Percentiles rank a stretch among this genome's conserved stretches.
phyloP scores from a whole-genome alignment of 2,329 filamentous ascomycete genomes.

The Hypoxylon sp. region DNA sequence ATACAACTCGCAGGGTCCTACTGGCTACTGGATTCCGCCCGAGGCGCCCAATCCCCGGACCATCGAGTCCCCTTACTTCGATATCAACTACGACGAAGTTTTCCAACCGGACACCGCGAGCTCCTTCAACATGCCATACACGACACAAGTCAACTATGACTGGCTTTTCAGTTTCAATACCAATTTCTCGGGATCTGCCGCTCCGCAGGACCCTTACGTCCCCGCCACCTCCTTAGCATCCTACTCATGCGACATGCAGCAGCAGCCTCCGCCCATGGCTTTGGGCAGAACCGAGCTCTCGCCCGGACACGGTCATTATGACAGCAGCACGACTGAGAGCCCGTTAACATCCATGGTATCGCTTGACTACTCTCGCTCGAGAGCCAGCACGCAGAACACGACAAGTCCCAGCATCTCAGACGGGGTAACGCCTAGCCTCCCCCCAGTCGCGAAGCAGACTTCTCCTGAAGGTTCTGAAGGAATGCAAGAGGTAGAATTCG shows the following conservation, averaged over 20 bases:
- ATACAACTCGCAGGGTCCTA: constrained; percentile 16
- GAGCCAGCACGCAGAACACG: constrained; percentile 10
- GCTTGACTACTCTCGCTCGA: constrained; percentile 11
- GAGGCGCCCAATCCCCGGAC: constrained; percentile 11
- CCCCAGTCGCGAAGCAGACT: constrained; percentile 27
- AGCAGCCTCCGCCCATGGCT: constrained; percentile 6
- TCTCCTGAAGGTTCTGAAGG: background rate
- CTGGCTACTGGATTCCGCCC: constrained; percentile 16
- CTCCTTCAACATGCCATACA: constrained; percentile 72
- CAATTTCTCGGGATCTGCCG: constrained; percentile 4
- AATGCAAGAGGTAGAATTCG: constrained; percentile 33
- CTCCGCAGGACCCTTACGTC: constrained; percentile 18
- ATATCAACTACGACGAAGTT: constrained; percentile 57
- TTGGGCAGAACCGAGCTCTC: constrained; percentile 6
- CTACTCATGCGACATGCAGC: constrained; percentile 15
- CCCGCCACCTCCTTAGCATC: constrained; percentile 7
- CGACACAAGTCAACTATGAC: constrained; percentile 68
- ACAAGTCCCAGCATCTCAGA: constrained; percentile 16
- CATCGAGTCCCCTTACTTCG: constrained; percentile 20
- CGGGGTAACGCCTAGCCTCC: background rate
- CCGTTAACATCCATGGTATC: constrained; percentile 19
- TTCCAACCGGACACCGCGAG: constrained; percentile 69
- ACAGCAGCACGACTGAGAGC: constrained; percentile 5
- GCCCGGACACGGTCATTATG: constrained; percentile 6
- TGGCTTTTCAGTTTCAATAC: constrained; percentile 64